phyloP scores from a whole-genome alignment of 2,329 filamentous ascomycete genomes.

The Aspergillus ochraceus region DNA sequence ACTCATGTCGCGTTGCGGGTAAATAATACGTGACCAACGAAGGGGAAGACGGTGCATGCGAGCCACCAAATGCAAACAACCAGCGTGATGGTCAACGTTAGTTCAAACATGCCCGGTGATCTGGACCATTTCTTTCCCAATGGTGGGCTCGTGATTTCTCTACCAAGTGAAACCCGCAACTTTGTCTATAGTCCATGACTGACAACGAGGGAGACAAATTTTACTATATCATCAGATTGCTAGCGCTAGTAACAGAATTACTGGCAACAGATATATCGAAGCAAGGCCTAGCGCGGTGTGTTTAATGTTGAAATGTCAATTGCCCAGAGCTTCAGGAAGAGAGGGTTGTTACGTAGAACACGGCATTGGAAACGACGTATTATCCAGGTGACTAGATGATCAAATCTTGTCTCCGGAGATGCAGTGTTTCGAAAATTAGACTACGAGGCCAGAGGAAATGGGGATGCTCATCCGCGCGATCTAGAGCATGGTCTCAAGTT shows the following conservation, averaged over 20 bases:
- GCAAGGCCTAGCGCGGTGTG: neutral
- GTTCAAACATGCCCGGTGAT: neutral
- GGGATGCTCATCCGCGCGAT: neutral
- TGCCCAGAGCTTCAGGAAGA: neutral
- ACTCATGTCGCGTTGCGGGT: neutral
- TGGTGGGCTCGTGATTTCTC: neutral
- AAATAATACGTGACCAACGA: neutral
- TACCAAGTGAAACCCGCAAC: neutral
- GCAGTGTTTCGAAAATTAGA: neutral
- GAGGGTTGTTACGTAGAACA: neutral
- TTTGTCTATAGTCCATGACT: neutral
- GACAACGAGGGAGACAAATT: neutral
- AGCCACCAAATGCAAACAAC: neutral
- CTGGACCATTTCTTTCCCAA: neutral
- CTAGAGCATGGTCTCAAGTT: neutral
- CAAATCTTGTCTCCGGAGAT: neutral
- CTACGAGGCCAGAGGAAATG: neutral
- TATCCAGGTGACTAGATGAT: no score
- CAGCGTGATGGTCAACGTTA: neutral
- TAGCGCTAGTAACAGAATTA: no score
- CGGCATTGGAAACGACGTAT: no score
- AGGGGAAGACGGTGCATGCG: neutral
- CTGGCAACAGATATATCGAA: no score
- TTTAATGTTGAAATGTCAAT: neutral
- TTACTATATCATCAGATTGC: neutral